Evolutionary conservation across 148 eudicot genomes (phyloP), one percentile per base, ranked within the genome.

Genomic region (Persicaria tinctoria): DNA sequence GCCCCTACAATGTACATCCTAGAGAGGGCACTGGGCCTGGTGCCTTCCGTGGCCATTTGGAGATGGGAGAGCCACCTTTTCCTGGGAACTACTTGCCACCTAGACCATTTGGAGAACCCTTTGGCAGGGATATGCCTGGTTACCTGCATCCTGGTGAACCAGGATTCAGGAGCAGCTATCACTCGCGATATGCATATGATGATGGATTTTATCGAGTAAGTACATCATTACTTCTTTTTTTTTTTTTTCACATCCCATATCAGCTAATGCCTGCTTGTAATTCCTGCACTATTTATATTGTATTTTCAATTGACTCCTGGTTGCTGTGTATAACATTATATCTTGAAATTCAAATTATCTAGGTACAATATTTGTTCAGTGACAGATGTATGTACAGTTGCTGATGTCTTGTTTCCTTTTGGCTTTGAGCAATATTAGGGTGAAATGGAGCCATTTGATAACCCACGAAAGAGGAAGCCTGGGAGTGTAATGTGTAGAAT

Each of bases 401-500:
- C 60, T 49, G 17, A 23, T 60, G 63, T 6, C 55, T 81, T 72
- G 68, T 76, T 77, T 11, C 12, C 64, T 48, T 75, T 41, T 81
- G 50, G 57, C 16, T 79, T 72, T 27, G 70, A 45, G 51, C 68
- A 70, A 74, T 68, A 55, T 51, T 74, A 92, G 99, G 90, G 89
- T 66, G 87, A 82, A 78, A 46, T 79, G 86, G 91, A 89, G 75
- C 80, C 92, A 13, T 87, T 91, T 83, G 97, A 89, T 63, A 84
- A 81, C 53, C 70, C 80, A 13, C 83, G 97, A 75, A 92, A 84
- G 83, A 86, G 90, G 75, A 87, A 83, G 74, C 78, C 84, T 13
- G 75, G 85, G 57, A 87, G 86, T 79, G 82, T 85, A 46, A 89
- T 93, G 99, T 96, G 99, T 74, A 89, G 97, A 63, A 92, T 96